A percentile compares a stretch with the other conserved stretches of the same genome.
Conservation (phyloP, 129 eudicot genomes). For the Tagetes patula region DNA sequence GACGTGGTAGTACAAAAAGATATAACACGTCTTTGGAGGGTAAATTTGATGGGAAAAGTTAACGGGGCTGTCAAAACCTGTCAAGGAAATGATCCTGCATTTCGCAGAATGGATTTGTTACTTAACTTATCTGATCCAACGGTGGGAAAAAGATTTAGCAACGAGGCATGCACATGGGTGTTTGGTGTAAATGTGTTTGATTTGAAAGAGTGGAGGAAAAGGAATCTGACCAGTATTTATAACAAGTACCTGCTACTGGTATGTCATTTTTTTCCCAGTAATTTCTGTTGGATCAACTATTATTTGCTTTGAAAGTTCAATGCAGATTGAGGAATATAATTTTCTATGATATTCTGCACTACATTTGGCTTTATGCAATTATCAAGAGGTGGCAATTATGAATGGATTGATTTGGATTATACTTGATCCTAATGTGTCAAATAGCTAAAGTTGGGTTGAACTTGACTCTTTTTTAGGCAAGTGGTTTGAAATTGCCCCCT, state of each 20-base stretch:
- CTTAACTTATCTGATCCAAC: slow-evolving; percentile 74
- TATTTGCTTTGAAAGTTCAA: not conserved
- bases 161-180: slow-evolving; percentile 78
- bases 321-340: not conserved
- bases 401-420: not conserved
- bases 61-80: slow-evolving; percentile 91
- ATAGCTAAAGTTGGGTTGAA: not conserved
- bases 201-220: slow-evolving; percentile 71
- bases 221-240: slow-evolving; percentile 55
- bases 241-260: slow-evolving; percentile 66
- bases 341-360: not conserved
- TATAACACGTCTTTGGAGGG: slow-evolving; percentile 62
- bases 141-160: slow-evolving; percentile 46
- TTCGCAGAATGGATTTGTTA: slow-evolving; percentile 57
- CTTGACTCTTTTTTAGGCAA: not conserved
- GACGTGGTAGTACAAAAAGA: slow-evolving; percentile 96
- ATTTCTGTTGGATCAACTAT: not conserved
- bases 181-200: slow-evolving; percentile 94
- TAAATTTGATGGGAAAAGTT: slow-evolving; percentile 73
- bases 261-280: slow-evolving; percentile 11
- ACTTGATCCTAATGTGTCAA: not conserved
- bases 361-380: not conserved
- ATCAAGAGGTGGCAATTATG: not conserved
- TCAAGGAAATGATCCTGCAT: slow-evolving; percentile 62
- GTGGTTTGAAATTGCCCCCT: not conserved